These are phyloP conservation scores for Turritis glabra DNA, from an alignment of 345 rosid genomes.

Conservation along the genomic window DNA sequence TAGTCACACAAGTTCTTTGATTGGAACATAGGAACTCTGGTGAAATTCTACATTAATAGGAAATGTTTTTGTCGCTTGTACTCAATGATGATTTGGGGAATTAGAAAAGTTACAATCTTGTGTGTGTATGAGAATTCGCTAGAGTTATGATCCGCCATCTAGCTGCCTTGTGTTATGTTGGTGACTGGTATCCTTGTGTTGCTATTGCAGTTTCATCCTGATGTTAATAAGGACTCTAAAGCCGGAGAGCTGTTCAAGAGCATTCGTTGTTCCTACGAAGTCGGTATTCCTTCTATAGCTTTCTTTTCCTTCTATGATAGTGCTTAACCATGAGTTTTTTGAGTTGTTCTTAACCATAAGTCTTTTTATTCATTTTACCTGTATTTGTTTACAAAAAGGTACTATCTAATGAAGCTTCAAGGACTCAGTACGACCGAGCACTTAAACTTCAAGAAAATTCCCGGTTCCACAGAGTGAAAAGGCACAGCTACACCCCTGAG, in stretches of 20 bases:
- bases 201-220: conserved; percentile 75
- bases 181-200: conserved; percentile 26
- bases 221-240: conserved; percentile 71
- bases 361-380: background rate
- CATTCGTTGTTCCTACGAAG: conserved; percentile 74
- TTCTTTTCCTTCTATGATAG: background rate
- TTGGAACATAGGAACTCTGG: too few species aligned
- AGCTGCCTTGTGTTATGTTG: background rate
- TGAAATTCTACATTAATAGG: too few species aligned
- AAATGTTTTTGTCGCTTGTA: too few species aligned
- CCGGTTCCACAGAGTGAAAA: conserved; percentile 41
- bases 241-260: conserved; percentile 80
- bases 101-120: background rate
- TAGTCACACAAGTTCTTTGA: background rate
- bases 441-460: conserved; percentile 48
- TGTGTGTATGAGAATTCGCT: background rate
- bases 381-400: conserved; percentile 45
- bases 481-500: conserved; percentile 41
- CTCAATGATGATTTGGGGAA: background rate
- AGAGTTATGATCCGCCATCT: background rate
- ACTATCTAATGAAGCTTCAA: conserved; percentile 68
- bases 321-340: background rate
- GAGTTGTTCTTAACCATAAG: background rate
- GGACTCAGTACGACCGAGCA: conserved; percentile 61
- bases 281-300: conserved; percentile 41